Evolutionary conservation across 352 stramenopile species (phyloP), one percentile per base, ranked within the genome.

Genomic region (Phytophthora sojae): DNA sequence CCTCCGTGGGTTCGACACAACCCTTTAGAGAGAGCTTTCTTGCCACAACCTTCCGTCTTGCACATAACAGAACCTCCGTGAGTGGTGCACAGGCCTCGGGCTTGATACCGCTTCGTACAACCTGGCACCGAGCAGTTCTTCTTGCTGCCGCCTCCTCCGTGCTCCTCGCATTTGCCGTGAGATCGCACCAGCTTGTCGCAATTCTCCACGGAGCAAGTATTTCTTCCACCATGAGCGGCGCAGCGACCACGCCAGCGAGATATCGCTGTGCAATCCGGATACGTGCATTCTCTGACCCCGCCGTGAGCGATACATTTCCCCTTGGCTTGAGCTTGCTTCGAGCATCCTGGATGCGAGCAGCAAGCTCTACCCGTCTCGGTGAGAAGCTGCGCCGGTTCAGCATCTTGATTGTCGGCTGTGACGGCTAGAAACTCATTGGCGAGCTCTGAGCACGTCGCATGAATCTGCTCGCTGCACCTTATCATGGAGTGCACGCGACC

Each of bases 291-390:
- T 37, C 53, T 47, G 0, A 72, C 58, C 9, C 69, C 69, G 21
- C 69, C 69, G 53, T 76, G 69, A 3, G 45, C 51, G 37, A 76
- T 73, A 44, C 69, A 76, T 15, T 73, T 73, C 9, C 64, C 69
- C 59, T 69, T 76, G 2, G 35, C 52, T 29, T 76, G 69, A 6
- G 57, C 47, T 58, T 73, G 64, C 4, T 76, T 73, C 6, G 53
- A 59, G 12, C 69, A 76, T 49, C 59, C 64, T n/a, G 52, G 44
- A 47, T 69, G 59, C 3, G 64, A 73, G 26, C 69, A 76, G n/a
- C 11, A 56, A 49, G 6, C 26, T 17, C 17, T 58, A 47, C 14
- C 63, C 57, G 0, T 44, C 23, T 55, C 21, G 5, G 45, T 51
- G 45, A 51, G 17, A 23, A 19, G 45, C 19, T 51, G n/a, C 49